Evolutionary conservation across 176 grass and related monocot species (phyloP).

Genomic region (Zoysia pacifica): DNA sequence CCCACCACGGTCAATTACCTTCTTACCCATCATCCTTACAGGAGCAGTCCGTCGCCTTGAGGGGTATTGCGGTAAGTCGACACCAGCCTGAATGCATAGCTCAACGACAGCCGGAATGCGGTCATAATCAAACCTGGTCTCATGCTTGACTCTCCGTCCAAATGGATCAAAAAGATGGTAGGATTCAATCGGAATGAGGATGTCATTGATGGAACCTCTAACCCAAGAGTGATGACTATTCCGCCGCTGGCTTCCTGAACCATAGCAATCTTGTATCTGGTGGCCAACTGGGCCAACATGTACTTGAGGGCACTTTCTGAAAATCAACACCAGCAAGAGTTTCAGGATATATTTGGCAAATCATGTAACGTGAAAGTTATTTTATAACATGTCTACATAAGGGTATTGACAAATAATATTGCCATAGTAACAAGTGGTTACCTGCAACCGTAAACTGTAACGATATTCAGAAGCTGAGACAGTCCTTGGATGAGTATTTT

Average conservation of each 20-base stretch:
- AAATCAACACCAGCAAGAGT: constrained; percentile 20
- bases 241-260: constrained; percentile 66
- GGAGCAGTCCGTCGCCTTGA: constrained; percentile 71
- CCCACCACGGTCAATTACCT: constrained; percentile 67
- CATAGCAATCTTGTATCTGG: constrained; percentile 74
- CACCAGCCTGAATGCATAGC: constrained; percentile 94
- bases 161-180: constrained; percentile 94
- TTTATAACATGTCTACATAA: background rate
- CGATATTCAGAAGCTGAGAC: constrained; percentile 72
- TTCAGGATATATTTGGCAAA: constrained; percentile 14
- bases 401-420: background rate
- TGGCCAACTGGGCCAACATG: constrained; percentile 84
- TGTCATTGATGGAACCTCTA: constrained; percentile 72
- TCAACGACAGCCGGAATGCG: constrained; percentile 90
- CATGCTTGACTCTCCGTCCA: constrained; percentile 85
- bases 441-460: constrained; percentile 89
- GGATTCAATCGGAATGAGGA: constrained; percentile 81
- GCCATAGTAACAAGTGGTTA: constrained; percentile 30
- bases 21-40: constrained; percentile 87
- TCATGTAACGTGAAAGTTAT: background rate
- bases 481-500: constrained; percentile 80
- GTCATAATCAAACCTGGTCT: constrained; percentile 78
- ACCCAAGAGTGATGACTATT: constrained; percentile 84
- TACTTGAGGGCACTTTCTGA: constrained; percentile 83
- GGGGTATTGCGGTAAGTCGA: constrained; percentile 77